A percentile compares a stretch with the other conserved stretches of the same genome.
These are phyloP conservation scores for Schizosaccharomyces cryophilus DNA, from an alignment of 805 yeast genomes.

Conservation along the genomic window DNA sequence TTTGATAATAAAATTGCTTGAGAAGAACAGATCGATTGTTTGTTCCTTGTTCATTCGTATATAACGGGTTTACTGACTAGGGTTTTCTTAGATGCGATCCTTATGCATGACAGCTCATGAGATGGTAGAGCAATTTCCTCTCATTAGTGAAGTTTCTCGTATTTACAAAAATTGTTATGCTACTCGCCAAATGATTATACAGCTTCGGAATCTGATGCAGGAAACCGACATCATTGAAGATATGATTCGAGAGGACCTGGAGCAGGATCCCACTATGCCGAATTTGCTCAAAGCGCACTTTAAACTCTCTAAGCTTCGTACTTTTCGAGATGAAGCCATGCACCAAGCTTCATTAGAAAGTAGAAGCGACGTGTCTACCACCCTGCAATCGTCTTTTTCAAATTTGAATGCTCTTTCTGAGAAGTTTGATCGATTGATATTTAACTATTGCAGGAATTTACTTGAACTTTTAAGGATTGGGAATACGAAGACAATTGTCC, in stretches of 20 bases:
- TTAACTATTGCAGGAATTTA: slow-evolving; percentile 42
- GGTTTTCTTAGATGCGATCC: slow-evolving; percentile 4
- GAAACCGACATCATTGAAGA: slow-evolving; percentile 26
- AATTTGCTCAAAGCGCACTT: slow-evolving; percentile 45
- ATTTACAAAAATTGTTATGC: slow-evolving; percentile 50
- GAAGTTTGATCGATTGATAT: slow-evolving; percentile 35
- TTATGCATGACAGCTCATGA: slow-evolving; percentile 6
- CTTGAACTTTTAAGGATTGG: slow-evolving; percentile 52
- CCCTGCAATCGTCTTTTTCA: slow-evolving; percentile 24
- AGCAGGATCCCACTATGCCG: slow-evolving; percentile 17
- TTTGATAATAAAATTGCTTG: too few species aligned
- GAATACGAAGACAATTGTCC: slow-evolving; percentile 40
- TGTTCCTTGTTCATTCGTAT: background rate
- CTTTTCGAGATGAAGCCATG: slow-evolving; percentile 51
- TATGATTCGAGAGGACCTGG: slow-evolving; percentile 22
- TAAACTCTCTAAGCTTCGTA: slow-evolving; percentile 42
- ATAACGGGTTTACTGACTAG: background rate
- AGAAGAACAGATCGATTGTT: too few species aligned
- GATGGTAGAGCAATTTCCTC: slow-evolving; percentile 38
- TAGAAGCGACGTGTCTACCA: slow-evolving; percentile 39
- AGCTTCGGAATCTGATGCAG: slow-evolving; percentile 31
- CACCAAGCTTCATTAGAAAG: slow-evolving; percentile 21
- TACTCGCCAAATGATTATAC: slow-evolving; percentile 38
- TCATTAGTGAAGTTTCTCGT: slow-evolving; percentile 30
- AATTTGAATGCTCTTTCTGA: slow-evolving; percentile 25